Conservation (phyloP, 129 eudicot genomes). For the Scalesia atractyloides region DNA sequence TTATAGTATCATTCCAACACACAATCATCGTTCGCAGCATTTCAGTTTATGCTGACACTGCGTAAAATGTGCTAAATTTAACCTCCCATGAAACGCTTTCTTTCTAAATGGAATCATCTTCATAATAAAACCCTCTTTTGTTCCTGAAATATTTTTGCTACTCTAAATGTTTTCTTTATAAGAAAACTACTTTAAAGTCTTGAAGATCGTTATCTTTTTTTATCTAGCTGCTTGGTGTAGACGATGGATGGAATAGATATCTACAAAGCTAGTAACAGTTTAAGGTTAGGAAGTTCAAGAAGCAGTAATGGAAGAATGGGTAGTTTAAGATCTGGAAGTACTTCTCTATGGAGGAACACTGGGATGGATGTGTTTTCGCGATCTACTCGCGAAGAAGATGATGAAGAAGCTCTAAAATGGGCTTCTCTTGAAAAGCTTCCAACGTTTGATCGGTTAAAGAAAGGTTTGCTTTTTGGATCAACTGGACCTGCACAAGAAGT, state of each 20-base stretch:
- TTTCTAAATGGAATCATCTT: not conserved
- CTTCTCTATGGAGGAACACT: constrained; percentile 52
- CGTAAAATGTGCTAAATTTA: not conserved
- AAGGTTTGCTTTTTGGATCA: constrained; percentile 61
- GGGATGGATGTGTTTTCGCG: constrained; percentile 53
- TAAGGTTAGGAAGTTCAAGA: constrained; percentile 30
- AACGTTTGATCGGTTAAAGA: constrained; percentile 66
- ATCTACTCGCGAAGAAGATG: constrained; percentile 62
- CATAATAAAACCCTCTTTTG: not conserved
- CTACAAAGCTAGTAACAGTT: constrained; percentile 29
- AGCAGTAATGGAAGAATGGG: constrained; percentile 26
- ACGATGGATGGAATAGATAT: constrained; percentile 33
- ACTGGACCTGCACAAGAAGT: constrained; percentile 50
- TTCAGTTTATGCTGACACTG: not conserved
- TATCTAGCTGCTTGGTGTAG: not conserved
- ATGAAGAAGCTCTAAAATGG: constrained; percentile 88
- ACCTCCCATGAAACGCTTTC: not conserved
- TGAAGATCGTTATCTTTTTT: not conserved
- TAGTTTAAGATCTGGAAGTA: constrained; percentile 50
- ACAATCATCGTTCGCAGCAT: not conserved
- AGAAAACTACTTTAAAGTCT: not conserved
- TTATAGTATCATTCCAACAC: not conserved
- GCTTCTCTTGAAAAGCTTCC: constrained; percentile 83
- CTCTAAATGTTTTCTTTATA: not conserved
- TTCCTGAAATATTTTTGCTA: constrained; percentile 10